Percentiles rank a stretch among this genome's conserved stretches.
These are phyloP conservation scores for grape (Vitis vinifera) DNA, from an alignment of 164 flowering plant genomes.

Conservation along the genomic window ASM3070453v1 NC_081811.1:4596501-4597000, in stretches of 20 bases:
- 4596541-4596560: neutral
- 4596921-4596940: slow-evolving; percentile 11
- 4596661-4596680: too few species aligned
- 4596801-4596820: slow-evolving; percentile 10
- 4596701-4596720: neutral
- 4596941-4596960: neutral
- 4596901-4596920: slow-evolving; percentile 8
- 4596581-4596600: too few species aligned
- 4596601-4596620: too few species aligned
- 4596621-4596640: too few species aligned
- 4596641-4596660: too few species aligned
- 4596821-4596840: slow-evolving; percentile 12
- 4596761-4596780: neutral
- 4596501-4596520: neutral
- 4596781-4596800: neutral
- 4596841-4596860: slow-evolving; percentile 23
- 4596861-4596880: neutral
- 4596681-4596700: too few species aligned
- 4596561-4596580: too few species aligned
- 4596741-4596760: neutral
- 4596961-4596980: neutral
- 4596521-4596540: neutral
- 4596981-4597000: neutral
- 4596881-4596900: neutral
- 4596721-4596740: neutral